Conservation (phyloP, 1,284 basidiomycete species). For the Bothia castanella region DNA sequence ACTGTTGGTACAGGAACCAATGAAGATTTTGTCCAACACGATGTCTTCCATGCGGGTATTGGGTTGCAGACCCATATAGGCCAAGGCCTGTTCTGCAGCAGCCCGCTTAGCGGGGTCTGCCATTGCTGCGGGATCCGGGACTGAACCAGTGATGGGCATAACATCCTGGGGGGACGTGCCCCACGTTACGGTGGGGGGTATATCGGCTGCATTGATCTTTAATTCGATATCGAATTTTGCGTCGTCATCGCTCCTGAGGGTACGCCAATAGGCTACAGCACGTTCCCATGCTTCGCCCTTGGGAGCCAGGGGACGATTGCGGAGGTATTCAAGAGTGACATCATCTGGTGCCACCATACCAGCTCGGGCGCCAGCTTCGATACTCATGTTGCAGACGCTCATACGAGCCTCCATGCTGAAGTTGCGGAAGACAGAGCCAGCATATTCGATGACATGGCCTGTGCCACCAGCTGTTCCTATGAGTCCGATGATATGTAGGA, state of each 20-base stretch:
- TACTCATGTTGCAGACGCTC: conserved; percentile 98
- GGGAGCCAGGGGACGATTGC: conserved; percentile 80
- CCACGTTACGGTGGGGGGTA: conserved; percentile 94
- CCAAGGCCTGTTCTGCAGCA: conserved; percentile 77
- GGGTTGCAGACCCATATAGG: conserved; percentile 89
- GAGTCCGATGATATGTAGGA: conserved; percentile 90
- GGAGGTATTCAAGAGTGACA: conserved; percentile 85
- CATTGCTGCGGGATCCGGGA: conserved; percentile 78
- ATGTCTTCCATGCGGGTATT: conserved; percentile 85
- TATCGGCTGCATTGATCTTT: conserved; percentile 83
- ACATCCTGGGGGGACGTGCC: conserved; percentile 95
- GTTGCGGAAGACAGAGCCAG: conserved; percentile 85
- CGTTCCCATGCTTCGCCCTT: conserved; percentile 89
- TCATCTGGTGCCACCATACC: conserved; percentile 97
- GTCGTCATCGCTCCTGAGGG: conserved; percentile 81
- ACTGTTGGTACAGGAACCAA: conserved; percentile 96
- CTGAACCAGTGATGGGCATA: conserved; percentile 79
- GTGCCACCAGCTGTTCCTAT: conserved; percentile 96
- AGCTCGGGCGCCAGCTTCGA: conserved; percentile 92
- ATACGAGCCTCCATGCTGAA: conserved; percentile 96
- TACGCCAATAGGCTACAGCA: conserved; percentile 87
- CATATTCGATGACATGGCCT: conserved; percentile 90
- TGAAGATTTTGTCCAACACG: conserved; percentile 90
- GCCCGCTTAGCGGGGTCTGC: conserved; percentile 63
- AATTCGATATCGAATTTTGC: conserved; percentile 90